Evolutionary conservation across 2,329 filamentous ascomycete genomes (phyloP).

Genomic region (Ceratocystis colombiana): DNA sequence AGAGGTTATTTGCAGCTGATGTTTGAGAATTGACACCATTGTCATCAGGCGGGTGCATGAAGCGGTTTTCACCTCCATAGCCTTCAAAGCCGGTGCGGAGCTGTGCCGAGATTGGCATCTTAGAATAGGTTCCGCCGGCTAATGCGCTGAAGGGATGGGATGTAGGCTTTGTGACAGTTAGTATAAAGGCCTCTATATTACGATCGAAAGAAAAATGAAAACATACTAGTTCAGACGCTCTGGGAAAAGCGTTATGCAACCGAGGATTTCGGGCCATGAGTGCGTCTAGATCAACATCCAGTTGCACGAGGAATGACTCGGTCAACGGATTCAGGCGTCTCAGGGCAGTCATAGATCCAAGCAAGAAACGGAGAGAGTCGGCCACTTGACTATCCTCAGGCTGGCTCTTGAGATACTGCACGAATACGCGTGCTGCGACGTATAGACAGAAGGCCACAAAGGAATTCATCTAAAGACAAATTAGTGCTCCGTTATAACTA

Average conservation of each 20-base stretch:
- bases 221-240: slow-evolving; percentile 44
- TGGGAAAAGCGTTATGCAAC: slow-evolving; percentile 46
- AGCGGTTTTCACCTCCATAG: slow-evolving; percentile 39
- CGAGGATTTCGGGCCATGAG: slow-evolving; percentile 53
- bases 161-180: background rate
- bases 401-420: slow-evolving; percentile 92
- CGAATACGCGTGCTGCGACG: slow-evolving; percentile 87
- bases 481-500: slow-evolving; percentile 27
- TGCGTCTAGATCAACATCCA: slow-evolving; percentile 81
- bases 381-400: slow-evolving; percentile 70
- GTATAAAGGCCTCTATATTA: background rate
- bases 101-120: background rate
- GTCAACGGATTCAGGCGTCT: slow-evolving; percentile 83
- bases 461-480: slow-evolving; percentile 64
- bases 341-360: slow-evolving; percentile 81
- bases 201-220: background rate
- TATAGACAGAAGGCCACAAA: slow-evolving; percentile 95
- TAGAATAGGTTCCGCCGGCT: background rate
- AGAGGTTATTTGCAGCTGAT: slow-evolving; percentile 35
- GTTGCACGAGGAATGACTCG: slow-evolving; percentile 85
- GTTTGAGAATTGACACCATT: slow-evolving; percentile 35
- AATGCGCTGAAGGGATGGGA: background rate
- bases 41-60: slow-evolving; percentile 35
- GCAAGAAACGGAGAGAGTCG: slow-evolving; percentile 78
- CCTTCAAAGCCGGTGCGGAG: slow-evolving; percentile 34